A percentile compares a stretch with the other conserved stretches of the same genome.
Evolutionary conservation across 2,329 filamentous ascomycete species (phyloP).

Genomic region (Penicillium sp.): DNA sequence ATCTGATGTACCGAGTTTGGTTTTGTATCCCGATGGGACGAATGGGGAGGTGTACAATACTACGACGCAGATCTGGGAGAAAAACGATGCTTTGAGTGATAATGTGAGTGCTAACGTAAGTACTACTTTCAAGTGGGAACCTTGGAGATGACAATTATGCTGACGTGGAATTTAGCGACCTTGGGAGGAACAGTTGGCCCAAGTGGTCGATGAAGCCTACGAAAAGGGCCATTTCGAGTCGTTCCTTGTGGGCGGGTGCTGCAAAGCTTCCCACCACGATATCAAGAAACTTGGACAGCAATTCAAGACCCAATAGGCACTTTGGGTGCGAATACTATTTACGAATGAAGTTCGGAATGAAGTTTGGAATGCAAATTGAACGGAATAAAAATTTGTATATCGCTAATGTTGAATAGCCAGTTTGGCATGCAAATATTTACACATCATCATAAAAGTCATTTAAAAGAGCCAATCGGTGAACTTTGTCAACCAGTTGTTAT

Average conservation of each 20-base stretch:
- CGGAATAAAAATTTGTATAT: background rate
- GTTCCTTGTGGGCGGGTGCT: conserved; percentile 49
- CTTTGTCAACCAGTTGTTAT: conserved; percentile 22
- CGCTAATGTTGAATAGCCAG: conserved; percentile 16
- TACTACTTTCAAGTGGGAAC: background rate
- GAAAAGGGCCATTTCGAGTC: conserved; percentile 30
- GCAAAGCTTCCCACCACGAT: conserved; percentile 44
- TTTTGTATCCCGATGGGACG: conserved; percentile 69
- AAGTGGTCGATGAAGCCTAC: conserved; percentile 33
- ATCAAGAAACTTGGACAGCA: conserved; percentile 33
- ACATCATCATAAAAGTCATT: conserved; percentile 12
- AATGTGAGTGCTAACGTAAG: conserved; percentile 11
- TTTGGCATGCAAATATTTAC: conserved; percentile 21
- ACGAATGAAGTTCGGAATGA: background rate
- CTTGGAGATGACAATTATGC: background rate
- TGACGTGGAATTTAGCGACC: conserved; percentile 22
- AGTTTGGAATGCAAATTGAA: background rate
- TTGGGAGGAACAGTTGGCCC: conserved; percentile 42
- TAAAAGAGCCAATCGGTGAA: conserved; percentile 31
- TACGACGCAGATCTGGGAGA: conserved; percentile 59
- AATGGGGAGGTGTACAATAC: conserved; percentile 69
- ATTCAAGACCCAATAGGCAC: conserved; percentile 6
- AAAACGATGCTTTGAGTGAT: conserved; percentile 22
- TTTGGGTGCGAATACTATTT: background rate
- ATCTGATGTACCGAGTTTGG: conserved; percentile 49